Percentiles rank a stretch among this genome's conserved stretches.
These are phyloP conservation scores for Phaeomoniella chlamydospora DNA, from an alignment of 2,329 filamentous ascomycete species.

Conservation along the genomic window DNA sequence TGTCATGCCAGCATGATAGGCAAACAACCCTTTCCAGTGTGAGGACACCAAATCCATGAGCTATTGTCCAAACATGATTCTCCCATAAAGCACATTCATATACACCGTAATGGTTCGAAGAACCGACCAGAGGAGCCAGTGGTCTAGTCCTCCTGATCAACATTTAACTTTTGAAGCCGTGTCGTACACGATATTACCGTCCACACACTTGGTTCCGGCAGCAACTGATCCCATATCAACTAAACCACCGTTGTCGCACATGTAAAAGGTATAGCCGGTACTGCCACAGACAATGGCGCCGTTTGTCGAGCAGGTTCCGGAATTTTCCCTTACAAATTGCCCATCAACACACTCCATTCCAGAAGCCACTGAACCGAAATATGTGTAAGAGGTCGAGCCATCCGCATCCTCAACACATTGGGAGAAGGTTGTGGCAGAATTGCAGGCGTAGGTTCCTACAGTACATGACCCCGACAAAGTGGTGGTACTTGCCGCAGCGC, in stretches of 20 bases:
- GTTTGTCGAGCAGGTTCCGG: constrained; percentile 7
- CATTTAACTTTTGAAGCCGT: too few relatives aligned
- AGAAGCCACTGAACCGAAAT: constrained; percentile 9
- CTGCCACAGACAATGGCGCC: constrained; percentile 8
- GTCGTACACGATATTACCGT: constrained; percentile 8
- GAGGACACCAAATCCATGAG: too few relatives aligned
- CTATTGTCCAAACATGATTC: too few relatives aligned
- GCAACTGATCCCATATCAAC: constrained; percentile 23
- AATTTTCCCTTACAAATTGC: constrained; percentile 7
- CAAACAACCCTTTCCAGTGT: too few relatives aligned
- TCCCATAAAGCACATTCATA: too few relatives aligned
- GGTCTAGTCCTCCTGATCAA: too few relatives aligned
- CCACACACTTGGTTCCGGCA: constrained; percentile 17
- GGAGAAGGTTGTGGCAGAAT: constrained; percentile 18
- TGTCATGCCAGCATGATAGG: too few relatives aligned
- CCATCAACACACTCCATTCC: constrained; percentile 9
- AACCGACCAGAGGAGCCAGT: too few relatives aligned
- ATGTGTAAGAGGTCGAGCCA: constrained; percentile 6
- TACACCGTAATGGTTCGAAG: too few relatives aligned
- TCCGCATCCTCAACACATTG: constrained; percentile 15
- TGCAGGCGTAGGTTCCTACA: constrained; percentile 18
- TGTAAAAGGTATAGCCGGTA: constrained; percentile 5
- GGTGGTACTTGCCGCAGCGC: background rate
- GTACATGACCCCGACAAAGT: constrained; percentile 8
- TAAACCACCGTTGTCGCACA: constrained; percentile 11